Base-by-base conservation (phyloP, 164 flowering plant species). In the Euptelea pleiosperma region DNA sequence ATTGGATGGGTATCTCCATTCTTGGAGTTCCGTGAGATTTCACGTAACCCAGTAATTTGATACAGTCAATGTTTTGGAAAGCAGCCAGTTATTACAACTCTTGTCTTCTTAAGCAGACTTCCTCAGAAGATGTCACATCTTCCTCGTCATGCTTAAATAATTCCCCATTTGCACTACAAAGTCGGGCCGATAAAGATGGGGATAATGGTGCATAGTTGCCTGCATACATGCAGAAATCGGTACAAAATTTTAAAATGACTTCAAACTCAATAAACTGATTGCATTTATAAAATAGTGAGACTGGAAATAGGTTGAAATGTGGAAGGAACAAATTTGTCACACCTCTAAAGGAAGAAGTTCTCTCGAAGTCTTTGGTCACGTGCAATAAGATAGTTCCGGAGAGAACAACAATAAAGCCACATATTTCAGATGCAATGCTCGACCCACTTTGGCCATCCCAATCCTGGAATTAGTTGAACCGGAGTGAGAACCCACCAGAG, bases 381-480 rank as follows among this genome's bases (percentile, higher is more conserved):
- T 89, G 91, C 70, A 89, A 57, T 62, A 85, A 61, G 61, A 78
- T 74, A 37, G 94, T 85, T 9, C 94, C 97, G 34, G 91, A 83
- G 21, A 89, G 78, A 55, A 89, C 88, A 51, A 77, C 80, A 40
- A 89, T 40, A 50, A 89, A 87, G 50, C 94, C 97, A 59, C 97
- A 89, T 42, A 89, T 75, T 64, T 83, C 88, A 57, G 97, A 85
- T 36, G 75, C 57, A 46, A 89, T 81, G 65, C 59, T 72, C 19
- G 73, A 84, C n/a, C 45, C 74, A 58, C 73, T 78, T 70, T 89
- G 88, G 19, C 81, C 91, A 73, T 82, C 87, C 92, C 92, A 89
- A 52, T 89, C 94, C 97, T 89, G 70, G 22, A 56, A 56, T 30
- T 47, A 45, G 28, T 3, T 6, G 25, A 57, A 34, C 2, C 6